A percentile compares a stretch with the other conserved stretches of the same genome.
Evolutionary conservation across 176 grass and related monocot genomes (phyloP).

Genomic region (Triticum monococcum): DNA sequence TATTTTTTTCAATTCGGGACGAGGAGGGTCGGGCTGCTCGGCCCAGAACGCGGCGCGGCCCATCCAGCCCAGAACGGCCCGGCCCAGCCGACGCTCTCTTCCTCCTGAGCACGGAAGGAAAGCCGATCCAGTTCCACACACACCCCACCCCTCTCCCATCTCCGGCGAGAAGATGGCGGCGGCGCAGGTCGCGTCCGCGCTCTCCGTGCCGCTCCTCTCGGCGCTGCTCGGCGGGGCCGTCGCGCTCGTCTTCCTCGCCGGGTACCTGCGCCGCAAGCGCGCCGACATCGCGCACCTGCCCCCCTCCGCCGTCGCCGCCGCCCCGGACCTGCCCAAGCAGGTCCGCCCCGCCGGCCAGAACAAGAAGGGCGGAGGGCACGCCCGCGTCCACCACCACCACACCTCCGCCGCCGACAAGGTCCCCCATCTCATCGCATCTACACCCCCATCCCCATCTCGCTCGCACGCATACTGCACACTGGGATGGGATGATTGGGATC

Average conservation of each 20-base stretch:
- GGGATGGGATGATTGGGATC: background rate
- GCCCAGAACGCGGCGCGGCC: too few species aligned
- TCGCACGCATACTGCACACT: background rate
- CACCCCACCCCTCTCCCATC: background rate
- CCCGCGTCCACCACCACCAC: constrained; percentile 51
- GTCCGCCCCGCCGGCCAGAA: constrained; percentile 18
- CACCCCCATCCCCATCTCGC: background rate
- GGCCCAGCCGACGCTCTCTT: background rate
- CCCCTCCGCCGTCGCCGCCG: constrained; percentile 31
- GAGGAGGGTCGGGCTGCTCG: too few species aligned
- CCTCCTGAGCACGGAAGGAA: background rate
- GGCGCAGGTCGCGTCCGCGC: constrained; percentile 20
- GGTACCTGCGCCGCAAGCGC: constrained; percentile 89
- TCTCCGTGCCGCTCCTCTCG: constrained; percentile 73
- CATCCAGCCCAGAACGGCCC: too few species aligned
- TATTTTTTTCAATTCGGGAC: too few species aligned
- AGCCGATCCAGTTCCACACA: background rate
- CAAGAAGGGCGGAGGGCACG: constrained; percentile 1
- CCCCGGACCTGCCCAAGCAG: constrained; percentile 37
- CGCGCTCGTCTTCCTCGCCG: constrained; percentile 72
- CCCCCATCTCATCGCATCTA: background rate
- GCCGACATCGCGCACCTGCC: constrained; percentile 62
- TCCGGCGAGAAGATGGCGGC: background rate
- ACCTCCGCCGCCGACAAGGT: constrained; percentile 77
- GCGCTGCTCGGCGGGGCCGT: constrained; percentile 61